Conservation (phyloP, 192 early-diverging fungal genomes). For the Backusella mclennaniae region DNA sequence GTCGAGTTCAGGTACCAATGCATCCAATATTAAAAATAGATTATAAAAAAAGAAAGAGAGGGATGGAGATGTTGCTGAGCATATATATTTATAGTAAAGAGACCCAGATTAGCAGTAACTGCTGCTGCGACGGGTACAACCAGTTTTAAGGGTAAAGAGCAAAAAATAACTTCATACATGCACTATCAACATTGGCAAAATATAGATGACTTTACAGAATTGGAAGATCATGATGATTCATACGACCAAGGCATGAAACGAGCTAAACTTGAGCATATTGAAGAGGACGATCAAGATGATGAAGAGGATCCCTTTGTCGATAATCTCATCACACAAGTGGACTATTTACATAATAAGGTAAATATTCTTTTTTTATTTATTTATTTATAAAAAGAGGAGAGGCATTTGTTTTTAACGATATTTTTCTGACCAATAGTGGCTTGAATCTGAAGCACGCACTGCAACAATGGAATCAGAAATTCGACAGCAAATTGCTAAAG, state of each 20-base stretch:
- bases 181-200: not conserved
- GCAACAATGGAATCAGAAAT: constrained; percentile 53
- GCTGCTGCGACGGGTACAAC: not conserved
- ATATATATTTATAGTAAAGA: not conserved
- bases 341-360: constrained; percentile 47
- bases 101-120: not conserved
- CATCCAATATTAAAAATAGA: not conserved
- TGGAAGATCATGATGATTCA: constrained; percentile 21
- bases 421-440: constrained; percentile 29
- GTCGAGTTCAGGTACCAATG: constrained; percentile 20
- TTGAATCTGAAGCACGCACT: constrained; percentile 49
- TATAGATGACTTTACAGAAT: not conserved
- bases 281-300: constrained; percentile 28
- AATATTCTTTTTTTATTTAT: not conserved
- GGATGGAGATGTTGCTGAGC: not conserved
- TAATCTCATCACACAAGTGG: constrained; percentile 31
- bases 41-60: not conserved
- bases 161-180: not conserved
- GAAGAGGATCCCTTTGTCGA: constrained; percentile 35
- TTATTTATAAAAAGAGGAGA: no score
- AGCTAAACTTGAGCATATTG: not conserved
- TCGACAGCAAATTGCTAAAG: constrained; percentile 47
- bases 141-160: not conserved
- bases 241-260: not conserved
- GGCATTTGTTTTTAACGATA: not conserved